Base-by-base conservation (phyloP, 2,329 filamentous ascomycete species). In the Fonsecaea pedrosoi region DNA sequence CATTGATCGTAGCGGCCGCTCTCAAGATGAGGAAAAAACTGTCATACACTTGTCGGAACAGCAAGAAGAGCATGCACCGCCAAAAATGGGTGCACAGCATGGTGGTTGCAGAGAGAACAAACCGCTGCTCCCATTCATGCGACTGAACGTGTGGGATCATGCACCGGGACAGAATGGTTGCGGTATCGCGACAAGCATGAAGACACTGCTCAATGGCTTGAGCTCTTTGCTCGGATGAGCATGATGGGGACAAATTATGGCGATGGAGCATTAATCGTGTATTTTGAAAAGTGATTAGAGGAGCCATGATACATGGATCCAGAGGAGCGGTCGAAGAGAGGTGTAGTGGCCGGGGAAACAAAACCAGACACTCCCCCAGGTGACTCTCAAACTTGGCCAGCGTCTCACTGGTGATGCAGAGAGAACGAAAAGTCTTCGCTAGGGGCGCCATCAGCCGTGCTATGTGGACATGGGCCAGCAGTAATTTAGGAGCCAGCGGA, bases 201-300 rank as follows among this genome's bases (percentile, higher is more conserved):
- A 90, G 86, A 76, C 94, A 97, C 70, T 90, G 87, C 66, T 94
- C 89, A 34, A 97, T 81, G 1, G 95, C 93, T 6, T 87, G 85
- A 3, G 84, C 79, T 53, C 94, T 87, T 50, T 89, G 86, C 37
- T 90, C 84, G 1, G 82, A 78, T 0, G 89, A 84, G 74, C 90
- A 93, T 9, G 83, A 82, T 0, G 93, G 91, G 0, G 89, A 89
- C 8, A 98, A 83, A 74, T 98, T 97, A 74, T 96, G 93, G 50
- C 95, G 88, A 78, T 97, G 92, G 8, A 99, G 85, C 42, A 95
- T 83, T 35, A 97, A 85, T n/a, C 92, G 90, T 15, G 90, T 89
- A 67, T 92, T 91, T 68, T 97, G 89, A 8, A 98, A 85, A 74
- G 92, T 89, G 37, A 91, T 85, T 8, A 96, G 83, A 0, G 93